These are phyloP conservation scores for Lactarius psammicola DNA, from an alignment of 768 basidiomycete species.

Conservation along the genomic window DNA sequence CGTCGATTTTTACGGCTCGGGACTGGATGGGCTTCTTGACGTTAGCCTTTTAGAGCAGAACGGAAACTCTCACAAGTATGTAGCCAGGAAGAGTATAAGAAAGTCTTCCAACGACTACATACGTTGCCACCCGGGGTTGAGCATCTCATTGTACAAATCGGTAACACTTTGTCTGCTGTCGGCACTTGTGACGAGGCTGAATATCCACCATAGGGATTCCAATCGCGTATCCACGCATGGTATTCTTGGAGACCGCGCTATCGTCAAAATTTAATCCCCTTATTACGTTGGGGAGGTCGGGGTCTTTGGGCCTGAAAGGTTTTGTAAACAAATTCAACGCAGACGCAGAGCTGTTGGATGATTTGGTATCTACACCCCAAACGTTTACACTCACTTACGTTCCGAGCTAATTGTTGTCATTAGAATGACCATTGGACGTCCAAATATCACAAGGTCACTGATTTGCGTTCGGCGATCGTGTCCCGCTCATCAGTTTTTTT, in stretches of 20 bases:
- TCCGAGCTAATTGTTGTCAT: slow-evolving; percentile 1
- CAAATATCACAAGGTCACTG: slow-evolving; percentile 64
- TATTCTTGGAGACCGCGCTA: slow-evolving; percentile 77
- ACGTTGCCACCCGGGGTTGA: slow-evolving; percentile 64
- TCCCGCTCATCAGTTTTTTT: slow-evolving; percentile 22
- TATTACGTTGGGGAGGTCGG: slow-evolving; percentile 65
- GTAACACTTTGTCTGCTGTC: slow-evolving; percentile 36
- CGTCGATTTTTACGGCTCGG: slow-evolving; percentile 30
- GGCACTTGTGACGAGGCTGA: background rate
- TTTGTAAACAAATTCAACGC: slow-evolving; percentile 90
- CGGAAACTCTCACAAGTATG: slow-evolving; percentile 80
- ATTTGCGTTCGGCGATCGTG: slow-evolving; percentile 1
- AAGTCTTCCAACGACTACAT: slow-evolving; percentile 61
- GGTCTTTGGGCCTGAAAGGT: slow-evolving; percentile 65
- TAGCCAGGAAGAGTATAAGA: slow-evolving; percentile 67
- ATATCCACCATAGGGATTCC: slow-evolving; percentile 54
- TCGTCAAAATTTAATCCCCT: slow-evolving; percentile 86
- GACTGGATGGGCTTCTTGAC: slow-evolving; percentile 19
- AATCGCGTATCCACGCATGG: slow-evolving; percentile 92
- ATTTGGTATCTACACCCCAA: slow-evolving; percentile 52
- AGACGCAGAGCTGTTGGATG: slow-evolving; percentile 93
- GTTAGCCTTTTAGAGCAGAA: slow-evolving; percentile 63
- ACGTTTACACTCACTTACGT: slow-evolving; percentile 26
- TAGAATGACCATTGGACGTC: slow-evolving; percentile 95
- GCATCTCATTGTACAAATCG: slow-evolving; percentile 82